Base-by-base conservation (phyloP, 371 early-diverging fungal genomes). In the Mucor saturninus region DNA sequence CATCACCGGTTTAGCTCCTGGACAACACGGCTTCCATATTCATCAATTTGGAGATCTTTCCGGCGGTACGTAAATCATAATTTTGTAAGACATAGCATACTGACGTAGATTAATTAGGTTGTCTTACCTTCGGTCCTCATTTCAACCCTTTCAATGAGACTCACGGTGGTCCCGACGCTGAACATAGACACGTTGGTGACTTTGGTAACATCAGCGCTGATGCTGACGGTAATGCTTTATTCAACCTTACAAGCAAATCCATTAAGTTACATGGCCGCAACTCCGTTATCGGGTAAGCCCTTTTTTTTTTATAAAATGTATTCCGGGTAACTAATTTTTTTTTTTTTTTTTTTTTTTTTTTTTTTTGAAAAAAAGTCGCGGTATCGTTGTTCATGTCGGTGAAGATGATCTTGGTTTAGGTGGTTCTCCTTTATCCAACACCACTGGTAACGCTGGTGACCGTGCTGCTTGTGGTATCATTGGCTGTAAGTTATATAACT, bases 381-480 rank as follows among this genome's bases (percentile, higher is more conserved):
- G 93, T 55, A 66, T 96, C 58, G 94, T 94, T 49, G 87, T 94
- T 55, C 95, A 95, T 77, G 89, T 83, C 59, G 91, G 79, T 56
- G 86, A 83, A 67, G 95, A 95, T 76, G 95, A 95, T 73, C 87
- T 93, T 67, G 95, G 95, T 71, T 75, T 78, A 69, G 91, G 90
- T 64, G 85, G 83, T 45, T 86, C 92, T 74, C 89, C 90, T 67
- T 81, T 88, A 30, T 92, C 92, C 62, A 76, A 80, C 67, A 81
- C 86, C 54, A 95, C 93, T 45, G 95, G 95, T 40, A 93, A 96
- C 67, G 91, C 95, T 73, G 95, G 95, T 57, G 88, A 74, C 50
- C 90, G 95, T 61, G 76, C 84, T 62, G 92, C 91, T 54, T 96
- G 96, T 81, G 96, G 94, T 77, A 92, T 93, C 71, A 94, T 95